Conservation (phyloP, 306 rosid species). For the Vachellia pachyceras region DNA sequence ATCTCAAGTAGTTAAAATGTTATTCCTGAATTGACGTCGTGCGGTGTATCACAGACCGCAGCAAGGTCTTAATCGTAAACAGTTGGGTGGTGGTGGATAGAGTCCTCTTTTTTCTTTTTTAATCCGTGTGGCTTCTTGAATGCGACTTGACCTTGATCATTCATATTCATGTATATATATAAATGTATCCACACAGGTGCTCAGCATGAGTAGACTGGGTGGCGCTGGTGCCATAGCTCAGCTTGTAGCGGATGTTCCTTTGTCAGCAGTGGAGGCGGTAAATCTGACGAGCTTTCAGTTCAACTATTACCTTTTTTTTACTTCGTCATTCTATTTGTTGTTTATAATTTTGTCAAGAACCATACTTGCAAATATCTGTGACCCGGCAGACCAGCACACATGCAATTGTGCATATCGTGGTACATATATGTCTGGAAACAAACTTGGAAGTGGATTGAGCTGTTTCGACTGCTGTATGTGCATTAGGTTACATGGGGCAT, state of each 20-base stretch:
- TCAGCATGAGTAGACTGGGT: constrained; percentile 97
- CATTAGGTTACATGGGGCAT: background rate
- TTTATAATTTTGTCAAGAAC: constrained; percentile 4
- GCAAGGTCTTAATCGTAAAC: constrained; percentile 32
- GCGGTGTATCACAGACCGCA: constrained; percentile 27
- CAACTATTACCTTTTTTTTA: background rate
- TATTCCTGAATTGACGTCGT: constrained; percentile 41
- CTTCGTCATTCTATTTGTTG: background rate
- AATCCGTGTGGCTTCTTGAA: background rate
- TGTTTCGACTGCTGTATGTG: background rate
- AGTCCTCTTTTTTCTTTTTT: background rate
- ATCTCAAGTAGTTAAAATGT: constrained; percentile 38
- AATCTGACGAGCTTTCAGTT: background rate
- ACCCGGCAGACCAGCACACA: background rate
- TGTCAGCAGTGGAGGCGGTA: constrained; percentile 58
- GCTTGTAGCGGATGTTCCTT: constrained; percentile 93
- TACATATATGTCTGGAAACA: background rate
- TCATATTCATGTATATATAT: background rate
- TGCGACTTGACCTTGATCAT: constrained; percentile 25
- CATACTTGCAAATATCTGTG: background rate
- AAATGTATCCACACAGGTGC: constrained; percentile 57
- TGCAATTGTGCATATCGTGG: background rate
- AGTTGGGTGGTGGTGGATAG: background rate
- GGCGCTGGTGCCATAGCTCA: constrained; percentile 99
- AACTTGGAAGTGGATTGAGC: background rate